phyloP scores from a whole-genome alignment of 2,329 filamentous ascomycete species.

The Penicillium polonicum region DNA sequence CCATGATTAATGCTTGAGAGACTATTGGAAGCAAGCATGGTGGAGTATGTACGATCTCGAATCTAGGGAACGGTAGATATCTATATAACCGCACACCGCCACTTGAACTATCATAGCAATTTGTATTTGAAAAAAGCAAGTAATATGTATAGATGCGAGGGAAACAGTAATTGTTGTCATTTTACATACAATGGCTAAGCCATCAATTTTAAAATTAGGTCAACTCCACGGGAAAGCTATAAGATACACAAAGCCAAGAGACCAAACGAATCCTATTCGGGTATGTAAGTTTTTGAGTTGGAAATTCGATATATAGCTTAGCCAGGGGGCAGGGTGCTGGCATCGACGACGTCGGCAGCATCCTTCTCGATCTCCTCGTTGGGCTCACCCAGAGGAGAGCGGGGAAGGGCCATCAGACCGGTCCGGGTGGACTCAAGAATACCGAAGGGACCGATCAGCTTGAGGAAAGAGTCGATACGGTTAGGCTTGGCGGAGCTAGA shows the following conservation, averaged over 20 bases:
- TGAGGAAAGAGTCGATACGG: slow-evolving; percentile 96
- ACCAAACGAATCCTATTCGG: slow-evolving; percentile 22
- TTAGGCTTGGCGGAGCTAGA: slow-evolving; percentile 81
- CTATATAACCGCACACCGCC: neutral
- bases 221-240: slow-evolving; percentile 10
- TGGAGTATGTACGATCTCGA: neutral
- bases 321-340: slow-evolving; percentile 88
- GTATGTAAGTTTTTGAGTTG: slow-evolving; percentile 26
- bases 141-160: neutral
- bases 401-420: slow-evolving; percentile 92
- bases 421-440: slow-evolving; percentile 95
- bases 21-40: neutral
- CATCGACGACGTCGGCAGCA: slow-evolving; percentile 90
- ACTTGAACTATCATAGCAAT: neutral
- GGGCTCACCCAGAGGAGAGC: slow-evolving; percentile 78
- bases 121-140: neutral
- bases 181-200: slow-evolving; percentile 15
- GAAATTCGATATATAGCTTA: slow-evolving; percentile 46
- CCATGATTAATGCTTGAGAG: neutral
- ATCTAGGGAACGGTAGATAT: neutral
- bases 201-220: slow-evolving; percentile 10
- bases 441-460: slow-evolving; percentile 89
- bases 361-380: slow-evolving; percentile 78
- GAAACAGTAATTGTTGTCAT: slow-evolving; percentile 8
- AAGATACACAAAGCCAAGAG: slow-evolving; percentile 14